phyloP scores from a whole-genome alignment of 805 yeast species.

The Nakazawaea pomicola region DNA sequence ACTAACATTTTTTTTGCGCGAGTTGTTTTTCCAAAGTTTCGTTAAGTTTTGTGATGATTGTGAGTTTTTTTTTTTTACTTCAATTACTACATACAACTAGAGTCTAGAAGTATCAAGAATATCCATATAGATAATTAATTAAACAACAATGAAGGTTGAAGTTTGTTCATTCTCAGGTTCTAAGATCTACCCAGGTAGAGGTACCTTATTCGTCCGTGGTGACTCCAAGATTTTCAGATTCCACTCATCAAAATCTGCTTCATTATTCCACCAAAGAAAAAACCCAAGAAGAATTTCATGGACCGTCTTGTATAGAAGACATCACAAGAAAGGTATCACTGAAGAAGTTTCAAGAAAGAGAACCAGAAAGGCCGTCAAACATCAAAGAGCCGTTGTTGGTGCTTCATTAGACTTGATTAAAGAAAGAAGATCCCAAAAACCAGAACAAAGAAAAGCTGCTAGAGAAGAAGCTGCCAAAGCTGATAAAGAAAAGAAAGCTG shows the following conservation, averaged over 20 bases:
- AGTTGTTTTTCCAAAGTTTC: too few relatives aligned
- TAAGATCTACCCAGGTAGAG: conserved; percentile 99
- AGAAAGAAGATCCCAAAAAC: conserved; percentile 94
- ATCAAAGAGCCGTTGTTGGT: conserved; percentile 99
- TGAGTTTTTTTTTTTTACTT: too few relatives aligned
- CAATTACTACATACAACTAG: too few relatives aligned
- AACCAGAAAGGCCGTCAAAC: conserved; percentile 94
- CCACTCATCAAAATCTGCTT: conserved; percentile 95
- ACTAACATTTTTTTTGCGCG: too few relatives aligned
- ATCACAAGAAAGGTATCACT: conserved; percentile 99
- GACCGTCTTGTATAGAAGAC: conserved; percentile 99
- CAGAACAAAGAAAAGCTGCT: conserved; percentile 97
- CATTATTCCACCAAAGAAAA: conserved; percentile 99
- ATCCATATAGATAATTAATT: too few relatives aligned
- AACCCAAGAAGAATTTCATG: conserved; percentile 99
- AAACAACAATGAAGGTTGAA: conserved; percentile 89
- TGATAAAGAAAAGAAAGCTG: conserved; percentile 87
- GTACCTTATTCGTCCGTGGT: conserved; percentile 98
- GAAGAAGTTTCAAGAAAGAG: conserved; percentile 98
- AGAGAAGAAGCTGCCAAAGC: conserved; percentile 85
- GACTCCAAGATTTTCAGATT: conserved; percentile 99
- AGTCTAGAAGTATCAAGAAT: too few relatives aligned
- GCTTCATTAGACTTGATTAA: conserved; percentile 97
- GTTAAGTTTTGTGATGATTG: too few relatives aligned
- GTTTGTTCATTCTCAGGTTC: conserved; percentile 99